Evolutionary conservation across 805 yeast genomes (phyloP), one percentile per base, ranked within the genome.

Genomic region (Pichia deserticola): DNA sequence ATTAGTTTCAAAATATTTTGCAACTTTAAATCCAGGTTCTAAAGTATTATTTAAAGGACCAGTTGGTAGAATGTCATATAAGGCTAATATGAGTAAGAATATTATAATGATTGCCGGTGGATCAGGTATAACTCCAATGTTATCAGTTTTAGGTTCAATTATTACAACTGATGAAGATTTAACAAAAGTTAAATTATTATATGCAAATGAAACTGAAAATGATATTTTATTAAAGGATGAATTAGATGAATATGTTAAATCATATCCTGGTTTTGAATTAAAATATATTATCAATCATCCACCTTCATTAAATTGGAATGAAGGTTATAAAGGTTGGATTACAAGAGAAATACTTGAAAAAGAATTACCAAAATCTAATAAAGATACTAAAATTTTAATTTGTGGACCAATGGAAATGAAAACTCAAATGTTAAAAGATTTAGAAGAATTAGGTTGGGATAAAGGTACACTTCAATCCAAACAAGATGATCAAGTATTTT

Each of bases 61-160:
- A 15, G 85, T 85, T 45, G 93, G 95, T 13, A 75, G 82, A 62
- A 79, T 86, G 66, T 65, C 78, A 35, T 84, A 83, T 62, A 51
- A 60, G 39, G 57, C 74, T 29, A 84, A 84, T 61, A 76, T 79
- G 70, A 83, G 81, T 39, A 76, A 76, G 53, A 78, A 81, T 52
- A 72, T 86, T 50, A 81, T 82, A 20, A 74, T 86, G 69, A 73
- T 86, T 57, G 92, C 90, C 7, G 95, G 93, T 57, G 95, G 95
- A 20, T 80, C 92, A 0, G 95, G 97, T 47, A 84, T 90, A 54
- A 88, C 97, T 8, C 97, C 97, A 37, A 82, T 88, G 68, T 75
- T 86, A 60, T 95, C 89, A 68, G 84, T 90, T 13, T 72, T 86
- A 47, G 81, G 86, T 52, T 77, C 77, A 51, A 74, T 85, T 45